A percentile compares a stretch with the other conserved stretches of the same genome.
Conservation (phyloP, 164 flowering plant genomes). For the Santalum album region DNA sequence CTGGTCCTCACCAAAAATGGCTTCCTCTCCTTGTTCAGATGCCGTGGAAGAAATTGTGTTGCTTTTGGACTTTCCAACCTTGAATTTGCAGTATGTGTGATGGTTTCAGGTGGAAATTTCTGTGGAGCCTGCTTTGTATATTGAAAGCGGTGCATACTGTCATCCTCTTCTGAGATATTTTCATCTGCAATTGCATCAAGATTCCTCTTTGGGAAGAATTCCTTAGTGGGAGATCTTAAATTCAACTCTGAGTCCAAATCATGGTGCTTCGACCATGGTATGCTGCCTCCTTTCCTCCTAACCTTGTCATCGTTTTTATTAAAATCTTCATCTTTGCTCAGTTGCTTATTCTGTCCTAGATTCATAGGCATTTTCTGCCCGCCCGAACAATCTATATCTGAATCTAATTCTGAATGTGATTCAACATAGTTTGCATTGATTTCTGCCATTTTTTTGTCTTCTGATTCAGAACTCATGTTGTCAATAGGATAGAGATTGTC, state of each 20-base stretch:
- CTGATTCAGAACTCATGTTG: constrained; percentile 14
- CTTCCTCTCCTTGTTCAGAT: constrained; percentile 20
- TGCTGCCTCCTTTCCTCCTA: background rate
- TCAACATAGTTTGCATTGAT: constrained; percentile 6
- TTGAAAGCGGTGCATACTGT: too few species aligned
- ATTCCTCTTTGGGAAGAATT: too few species aligned
- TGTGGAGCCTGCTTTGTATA: constrained; percentile 5
- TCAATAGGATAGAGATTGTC: constrained; percentile 13
- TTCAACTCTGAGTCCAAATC: too few species aligned
- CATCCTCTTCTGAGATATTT: too few species aligned
- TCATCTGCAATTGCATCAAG: too few species aligned
- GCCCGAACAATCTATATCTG: constrained; percentile 32
- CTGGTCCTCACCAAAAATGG: constrained; percentile 60
- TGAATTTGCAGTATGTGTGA: constrained; percentile 5
- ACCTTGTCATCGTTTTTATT: constrained; percentile 35
- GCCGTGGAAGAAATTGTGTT: too few species aligned
- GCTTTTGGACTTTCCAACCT: constrained; percentile 3
- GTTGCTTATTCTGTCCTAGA: constrained; percentile 11
- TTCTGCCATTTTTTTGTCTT: constrained; percentile 11
- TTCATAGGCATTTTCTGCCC: background rate
- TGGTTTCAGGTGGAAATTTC: constrained; percentile 6
- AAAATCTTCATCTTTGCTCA: constrained; percentile 13
- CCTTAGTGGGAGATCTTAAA: too few species aligned
- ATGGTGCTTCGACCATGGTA: background rate
- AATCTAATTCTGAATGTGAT: constrained; percentile 18